These are phyloP conservation scores for Ophiostoma montium DNA, from an alignment of 2,329 filamentous ascomycete genomes.

Conservation along the genomic window DNA sequence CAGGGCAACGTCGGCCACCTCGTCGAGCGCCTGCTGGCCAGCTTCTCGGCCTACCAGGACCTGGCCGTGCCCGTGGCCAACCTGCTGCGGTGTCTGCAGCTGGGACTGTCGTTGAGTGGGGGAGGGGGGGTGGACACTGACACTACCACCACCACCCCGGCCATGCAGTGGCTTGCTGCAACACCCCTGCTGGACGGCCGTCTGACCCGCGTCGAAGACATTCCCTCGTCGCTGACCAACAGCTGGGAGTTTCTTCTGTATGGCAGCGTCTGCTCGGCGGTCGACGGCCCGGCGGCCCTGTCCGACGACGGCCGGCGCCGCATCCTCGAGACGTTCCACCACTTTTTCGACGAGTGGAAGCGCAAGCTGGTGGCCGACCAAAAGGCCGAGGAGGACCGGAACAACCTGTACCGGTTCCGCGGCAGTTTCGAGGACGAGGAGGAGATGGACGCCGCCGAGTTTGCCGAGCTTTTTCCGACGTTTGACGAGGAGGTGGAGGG, in stretches of 20 bases:
- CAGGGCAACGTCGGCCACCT: constrained; percentile 51
- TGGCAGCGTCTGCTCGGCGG: constrained; percentile 28
- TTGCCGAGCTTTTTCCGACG: constrained; percentile 68
- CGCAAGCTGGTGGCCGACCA: constrained; percentile 63
- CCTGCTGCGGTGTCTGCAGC: constrained; percentile 63
- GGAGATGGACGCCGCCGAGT: constrained; percentile 57
- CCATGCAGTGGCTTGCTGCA: constrained; percentile 27
- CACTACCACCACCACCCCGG: not conserved
- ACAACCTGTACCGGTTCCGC: constrained; percentile 70
- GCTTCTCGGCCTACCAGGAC: constrained; percentile 72
- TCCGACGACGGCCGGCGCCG: constrained; percentile 31
- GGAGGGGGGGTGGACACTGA: constrained; percentile 22
- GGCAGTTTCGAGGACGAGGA: constrained; percentile 67
- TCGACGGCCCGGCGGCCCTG: constrained; percentile 33
- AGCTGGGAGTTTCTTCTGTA: constrained; percentile 37
- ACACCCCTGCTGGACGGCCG: constrained; percentile 44
- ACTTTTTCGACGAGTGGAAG: constrained; percentile 70
- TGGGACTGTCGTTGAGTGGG: constrained; percentile 55
- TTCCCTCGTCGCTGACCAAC: constrained; percentile 15
- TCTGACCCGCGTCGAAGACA: constrained; percentile 17
- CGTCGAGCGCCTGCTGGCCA: constrained; percentile 54
- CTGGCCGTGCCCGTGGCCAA: constrained; percentile 65
- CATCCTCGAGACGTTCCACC: constrained; percentile 53
- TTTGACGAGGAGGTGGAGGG: constrained; percentile 20
- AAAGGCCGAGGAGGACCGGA: constrained; percentile 56